Percentiles rank a stretch among this genome's conserved stretches.
Evolutionary conservation across 345 rosid genomes (phyloP).

Genomic region (Gossypium turneri): DNA sequence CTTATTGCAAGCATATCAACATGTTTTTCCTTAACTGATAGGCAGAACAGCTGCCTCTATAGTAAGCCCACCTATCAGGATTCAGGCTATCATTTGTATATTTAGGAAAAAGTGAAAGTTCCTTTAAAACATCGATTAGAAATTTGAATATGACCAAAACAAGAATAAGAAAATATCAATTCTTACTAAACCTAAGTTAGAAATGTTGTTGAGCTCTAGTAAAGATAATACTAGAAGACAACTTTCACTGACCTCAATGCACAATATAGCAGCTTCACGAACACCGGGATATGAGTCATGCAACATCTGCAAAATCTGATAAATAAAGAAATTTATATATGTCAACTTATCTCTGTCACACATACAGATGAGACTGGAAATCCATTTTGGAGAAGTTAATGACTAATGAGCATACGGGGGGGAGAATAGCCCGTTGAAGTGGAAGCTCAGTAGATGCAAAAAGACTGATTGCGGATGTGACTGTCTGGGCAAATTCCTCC

Average conservation of each 20-base stretch:
- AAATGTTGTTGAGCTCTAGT: neutral
- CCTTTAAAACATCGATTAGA: neutral
- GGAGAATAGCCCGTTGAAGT: conserved; percentile 92
- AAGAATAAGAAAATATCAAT: neutral
- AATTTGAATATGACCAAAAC: neutral
- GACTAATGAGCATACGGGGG: conserved; percentile 50
- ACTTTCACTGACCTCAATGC: conserved; percentile 72
- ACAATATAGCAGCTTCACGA: conserved; percentile 86
- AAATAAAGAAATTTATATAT: conserved; percentile 12
- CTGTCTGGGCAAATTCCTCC: conserved; percentile 94
- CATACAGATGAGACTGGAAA: neutral
- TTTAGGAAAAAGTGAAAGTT: neutral
- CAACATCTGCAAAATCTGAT: conserved; percentile 89
- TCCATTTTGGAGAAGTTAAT: conserved; percentile 6
- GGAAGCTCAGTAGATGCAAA: conserved; percentile 93
- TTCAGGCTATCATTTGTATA: too few species aligned
- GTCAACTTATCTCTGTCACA: conserved; percentile 6
- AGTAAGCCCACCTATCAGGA: too few species aligned
- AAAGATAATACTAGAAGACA: conserved; percentile 3
- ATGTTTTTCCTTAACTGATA: too few species aligned
- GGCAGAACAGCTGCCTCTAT: too few species aligned
- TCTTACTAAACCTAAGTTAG: neutral
- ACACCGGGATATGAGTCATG: conserved; percentile 83
- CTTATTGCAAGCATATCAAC: too few species aligned
- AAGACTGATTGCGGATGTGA: conserved; percentile 85